Base-by-base conservation (phyloP, 352 stramenopile genomes). In the Globisporangium sylvaticum region DNA sequence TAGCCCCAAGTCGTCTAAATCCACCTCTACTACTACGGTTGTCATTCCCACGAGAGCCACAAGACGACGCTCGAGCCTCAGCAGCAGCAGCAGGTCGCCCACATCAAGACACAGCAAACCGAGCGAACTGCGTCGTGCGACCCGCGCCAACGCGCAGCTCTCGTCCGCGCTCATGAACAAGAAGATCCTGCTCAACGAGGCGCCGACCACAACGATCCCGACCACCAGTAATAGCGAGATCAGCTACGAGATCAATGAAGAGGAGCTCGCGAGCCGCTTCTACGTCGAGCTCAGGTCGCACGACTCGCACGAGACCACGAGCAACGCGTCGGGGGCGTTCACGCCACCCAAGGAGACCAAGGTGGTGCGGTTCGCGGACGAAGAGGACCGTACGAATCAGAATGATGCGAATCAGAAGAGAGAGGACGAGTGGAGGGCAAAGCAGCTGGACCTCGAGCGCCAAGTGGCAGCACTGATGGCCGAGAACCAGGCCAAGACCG, bases 161-260 rank as follows among this genome's bases (percentile, higher is more conserved):
- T 69, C 64, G 57, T 59, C 56, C 8, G 42, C 37, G n/a, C 56
- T 69, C 46, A 69, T 69, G 57, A 52, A 59, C 25, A 44, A 64
- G 24, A 69, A 69, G 50, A 37, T 69, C 10, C 27, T 56, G 27
- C 55, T 31, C n/a, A 42, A 50, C 48, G 29, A 62, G 12, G 4
- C 25, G 14, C 25, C 54, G 15, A 39, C 20, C 1, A 32, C 10
- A 0, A 32, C 12, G 6, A 27, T 18, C 20, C 20, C 24, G 5
- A 56, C n/a, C 12, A 25, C 27, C 3, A 37, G 31, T 8, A 24
- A 22, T 8, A 25, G 31, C 20, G 55, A 64, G 15, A 63, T 64
- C 34, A 25, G 39, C n/a, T 64, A 64, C 29, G 42, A 59, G 42
- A 64, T 68, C 25, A 31, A 68, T 44, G 64, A 58, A 18, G 29